A percentile compares a stretch with the other conserved stretches of the same genome.
These are phyloP conservation scores for Leishmania aethiopica DNA, from an alignment of 208 protist genomes.

Conservation along the genomic window DNA sequence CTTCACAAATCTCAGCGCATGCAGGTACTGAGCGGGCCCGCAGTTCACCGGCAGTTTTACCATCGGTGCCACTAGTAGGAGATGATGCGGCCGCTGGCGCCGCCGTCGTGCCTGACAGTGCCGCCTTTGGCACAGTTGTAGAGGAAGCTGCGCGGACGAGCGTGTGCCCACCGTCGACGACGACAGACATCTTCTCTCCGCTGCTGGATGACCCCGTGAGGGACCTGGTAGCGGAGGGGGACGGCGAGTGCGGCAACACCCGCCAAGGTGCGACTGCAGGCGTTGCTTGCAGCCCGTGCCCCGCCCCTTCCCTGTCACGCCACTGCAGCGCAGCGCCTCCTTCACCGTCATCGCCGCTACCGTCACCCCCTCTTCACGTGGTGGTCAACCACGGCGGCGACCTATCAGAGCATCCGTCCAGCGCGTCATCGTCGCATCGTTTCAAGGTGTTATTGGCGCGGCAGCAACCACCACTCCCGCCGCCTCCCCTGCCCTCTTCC, in stretches of 20 bases:
- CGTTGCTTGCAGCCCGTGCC: background rate
- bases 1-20: constrained; percentile 1
- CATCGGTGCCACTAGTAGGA: background rate
- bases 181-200: background rate
- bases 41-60: background rate
- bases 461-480: background rate
- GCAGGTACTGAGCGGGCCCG: background rate
- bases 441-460: background rate
- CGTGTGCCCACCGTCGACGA: background rate
- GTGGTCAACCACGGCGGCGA: background rate
- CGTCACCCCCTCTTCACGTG: background rate
- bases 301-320: background rate
- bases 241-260: background rate
- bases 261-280: background rate
- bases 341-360: background rate
- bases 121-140: background rate
- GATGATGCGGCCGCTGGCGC: background rate
- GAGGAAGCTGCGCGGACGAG: background rate
- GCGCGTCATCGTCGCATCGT: background rate
- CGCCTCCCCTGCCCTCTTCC: background rate
- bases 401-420: background rate
- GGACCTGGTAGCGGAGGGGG: background rate
- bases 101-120: background rate
- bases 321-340: background rate
- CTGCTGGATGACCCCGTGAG: background rate